A percentile compares a stretch with the other conserved stretches of the same genome.
Evolutionary conservation across 257 asterid genomes (phyloP).

Genomic region (Salvia hispanica): DNA sequence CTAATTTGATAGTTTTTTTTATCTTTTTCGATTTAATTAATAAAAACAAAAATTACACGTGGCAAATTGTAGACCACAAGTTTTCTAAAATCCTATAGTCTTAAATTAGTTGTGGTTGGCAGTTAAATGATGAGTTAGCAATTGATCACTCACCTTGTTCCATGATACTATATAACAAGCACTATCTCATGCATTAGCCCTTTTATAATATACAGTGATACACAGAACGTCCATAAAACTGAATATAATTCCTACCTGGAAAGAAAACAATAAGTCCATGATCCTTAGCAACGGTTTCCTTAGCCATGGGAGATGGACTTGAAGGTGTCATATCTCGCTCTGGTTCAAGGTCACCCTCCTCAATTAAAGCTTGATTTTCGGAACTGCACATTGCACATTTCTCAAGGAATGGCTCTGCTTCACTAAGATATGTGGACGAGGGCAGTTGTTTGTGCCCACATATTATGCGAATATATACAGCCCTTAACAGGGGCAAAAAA

Average conservation of each 20-base stretch:
- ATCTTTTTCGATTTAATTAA: no score
- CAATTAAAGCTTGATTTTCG: slow-evolving; percentile 45
- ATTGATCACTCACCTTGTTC: no score
- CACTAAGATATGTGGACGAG: slow-evolving; percentile 72
- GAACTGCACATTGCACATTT: slow-evolving; percentile 39
- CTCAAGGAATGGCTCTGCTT: no score
- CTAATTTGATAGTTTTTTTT: no score
- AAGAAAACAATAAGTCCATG: slow-evolving; percentile 92
- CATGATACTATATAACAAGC: neutral
- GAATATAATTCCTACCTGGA: slow-evolving; percentile 61
- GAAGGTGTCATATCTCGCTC: slow-evolving; percentile 52
- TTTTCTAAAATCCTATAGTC: no score
- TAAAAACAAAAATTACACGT: no score
- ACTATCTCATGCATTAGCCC: neutral
- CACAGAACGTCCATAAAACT: slow-evolving; percentile 21
- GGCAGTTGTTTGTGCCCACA: slow-evolving; percentile 67
- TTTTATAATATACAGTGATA: neutral
- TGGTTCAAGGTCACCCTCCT: slow-evolving; percentile 88
- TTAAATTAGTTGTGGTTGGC: no score
- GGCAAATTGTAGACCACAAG: no score
- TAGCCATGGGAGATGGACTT: slow-evolving; percentile 51
- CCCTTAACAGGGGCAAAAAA: slow-evolving; percentile 56
- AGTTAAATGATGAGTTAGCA: no score
- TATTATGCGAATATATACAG: slow-evolving; percentile 73
- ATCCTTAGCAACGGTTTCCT: slow-evolving; percentile 70